These are phyloP conservation scores for Backusella morwellensis DNA, from an alignment of 192 early-diverging fungal genomes.

Conservation along the genomic window DNA sequence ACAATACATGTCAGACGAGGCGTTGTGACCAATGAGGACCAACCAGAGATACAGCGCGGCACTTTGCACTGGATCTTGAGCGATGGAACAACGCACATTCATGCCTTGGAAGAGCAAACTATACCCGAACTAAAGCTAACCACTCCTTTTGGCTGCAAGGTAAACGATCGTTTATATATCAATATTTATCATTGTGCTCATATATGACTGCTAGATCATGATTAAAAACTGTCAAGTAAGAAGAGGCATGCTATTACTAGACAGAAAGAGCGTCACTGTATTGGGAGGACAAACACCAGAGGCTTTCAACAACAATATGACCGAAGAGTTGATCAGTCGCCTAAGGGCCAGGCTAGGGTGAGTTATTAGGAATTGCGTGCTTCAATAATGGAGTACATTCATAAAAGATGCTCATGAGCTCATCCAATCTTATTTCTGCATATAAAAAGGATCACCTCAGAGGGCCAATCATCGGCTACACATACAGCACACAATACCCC, in stretches of 20 bases:
- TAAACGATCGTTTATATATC: not conserved
- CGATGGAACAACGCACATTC: not conserved
- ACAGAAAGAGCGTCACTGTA: not conserved
- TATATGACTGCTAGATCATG: not conserved
- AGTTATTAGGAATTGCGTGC: no score
- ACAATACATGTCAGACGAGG: not conserved
- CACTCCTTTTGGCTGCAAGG: not conserved
- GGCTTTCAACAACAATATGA: not conserved
- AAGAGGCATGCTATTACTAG: not conserved
- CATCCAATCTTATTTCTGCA: no score
- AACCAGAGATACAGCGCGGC: not conserved
- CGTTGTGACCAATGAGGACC: not conserved
- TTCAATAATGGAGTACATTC: no score
- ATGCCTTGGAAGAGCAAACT: not conserved
- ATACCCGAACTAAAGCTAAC: not conserved
- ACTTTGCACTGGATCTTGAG: not conserved
- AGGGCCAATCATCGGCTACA: not conserved
- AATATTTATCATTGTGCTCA: not conserved
- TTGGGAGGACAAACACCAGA: not conserved
- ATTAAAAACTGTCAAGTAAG: not conserved
- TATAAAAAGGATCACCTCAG: not conserved
- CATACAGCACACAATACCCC: not conserved
- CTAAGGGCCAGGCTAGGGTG: not conserved
- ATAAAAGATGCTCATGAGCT: no score
- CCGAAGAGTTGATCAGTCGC: not conserved